These are phyloP conservation scores for Trichoderma hamatum DNA, from an alignment of 2,329 filamentous ascomycete genomes.

Conservation along the genomic window DNA sequence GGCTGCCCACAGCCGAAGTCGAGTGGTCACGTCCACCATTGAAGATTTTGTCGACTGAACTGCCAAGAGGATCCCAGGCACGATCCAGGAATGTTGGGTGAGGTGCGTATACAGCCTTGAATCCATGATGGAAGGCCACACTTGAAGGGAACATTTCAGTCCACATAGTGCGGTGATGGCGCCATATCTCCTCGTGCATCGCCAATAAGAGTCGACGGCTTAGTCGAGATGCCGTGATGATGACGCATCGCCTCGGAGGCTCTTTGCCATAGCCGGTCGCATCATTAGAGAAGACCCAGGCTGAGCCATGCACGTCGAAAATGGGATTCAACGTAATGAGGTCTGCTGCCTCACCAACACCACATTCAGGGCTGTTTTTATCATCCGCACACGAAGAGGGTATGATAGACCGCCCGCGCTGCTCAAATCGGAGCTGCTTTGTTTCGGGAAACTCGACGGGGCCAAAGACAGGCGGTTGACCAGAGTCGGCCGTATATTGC, in stretches of 20 bases:
- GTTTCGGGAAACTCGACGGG: constrained; percentile 59
- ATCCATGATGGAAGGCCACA: constrained; percentile 72
- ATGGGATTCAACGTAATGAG: constrained; percentile 78
- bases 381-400: constrained; percentile 59
- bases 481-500: constrained; percentile 58
- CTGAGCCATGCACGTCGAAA: constrained; percentile 70
- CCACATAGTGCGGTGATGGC: constrained; percentile 72
- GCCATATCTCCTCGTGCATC: constrained; percentile 75
- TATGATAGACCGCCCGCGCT: constrained; percentile 56
- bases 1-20: constrained; percentile 64
- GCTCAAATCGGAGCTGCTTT: constrained; percentile 52
- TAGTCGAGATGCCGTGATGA: constrained; percentile 71
- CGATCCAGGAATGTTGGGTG: constrained; percentile 82
- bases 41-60: constrained; percentile 73
- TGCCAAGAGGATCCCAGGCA: constrained; percentile 66
- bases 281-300: constrained; percentile 73
- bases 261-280: constrained; percentile 68
- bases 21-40: constrained; percentile 73
- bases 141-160: constrained; percentile 78
- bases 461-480: constrained; percentile 67
- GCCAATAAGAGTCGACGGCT: constrained; percentile 66
- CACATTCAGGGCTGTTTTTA: constrained; percentile 57
- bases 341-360: constrained; percentile 72
- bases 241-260: constrained; percentile 67
- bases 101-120: constrained; percentile 79